A percentile compares a stretch with the other conserved stretches of the same genome.
Conservation (phyloP, 768 basidiomycete species). For the Thelephora ganbajun region DNA sequence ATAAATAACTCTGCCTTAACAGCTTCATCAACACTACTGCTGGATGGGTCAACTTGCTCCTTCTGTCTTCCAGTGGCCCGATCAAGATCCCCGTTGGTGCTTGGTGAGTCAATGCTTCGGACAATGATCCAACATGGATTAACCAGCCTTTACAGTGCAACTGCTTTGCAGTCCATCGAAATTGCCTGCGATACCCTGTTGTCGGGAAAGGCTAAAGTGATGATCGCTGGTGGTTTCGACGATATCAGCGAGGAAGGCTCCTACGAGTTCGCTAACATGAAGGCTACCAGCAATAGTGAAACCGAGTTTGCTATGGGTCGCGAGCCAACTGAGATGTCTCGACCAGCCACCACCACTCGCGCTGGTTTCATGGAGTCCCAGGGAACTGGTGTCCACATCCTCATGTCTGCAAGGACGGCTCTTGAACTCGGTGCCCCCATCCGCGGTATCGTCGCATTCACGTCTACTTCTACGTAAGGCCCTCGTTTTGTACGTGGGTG, state of each 20-base stretch:
- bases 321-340: constrained; percentile 97
- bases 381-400: constrained; percentile 91
- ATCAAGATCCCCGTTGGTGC: constrained; percentile 99
- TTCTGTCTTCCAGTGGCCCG: constrained; percentile 92
- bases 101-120: constrained; percentile 43
- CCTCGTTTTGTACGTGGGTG: not conserved
- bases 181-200: constrained; percentile 95
- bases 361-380: constrained; percentile 97
- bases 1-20: not conserved
- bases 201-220: constrained; percentile 95
- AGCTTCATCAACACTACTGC: constrained; percentile 99
- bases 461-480: constrained; percentile 86
- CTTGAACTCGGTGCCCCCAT: constrained; percentile 89
- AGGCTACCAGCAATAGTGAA: constrained; percentile 94
- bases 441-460: constrained; percentile 87
- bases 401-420: constrained; percentile 96
- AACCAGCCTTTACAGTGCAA: constrained; percentile 43
- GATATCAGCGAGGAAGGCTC: constrained; percentile 98
- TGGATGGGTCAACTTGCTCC: constrained; percentile 91
- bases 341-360: constrained; percentile 91
- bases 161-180: constrained; percentile 93
- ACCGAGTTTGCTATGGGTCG: constrained; percentile 98
- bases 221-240: constrained; percentile 98
- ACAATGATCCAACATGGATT: constrained; percentile 1
- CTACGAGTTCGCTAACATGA: constrained; percentile 99